These are phyloP conservation scores for Tylopilus sp. DNA, from an alignment of 768 basidiomycete species.

Conservation along the genomic window DNA sequence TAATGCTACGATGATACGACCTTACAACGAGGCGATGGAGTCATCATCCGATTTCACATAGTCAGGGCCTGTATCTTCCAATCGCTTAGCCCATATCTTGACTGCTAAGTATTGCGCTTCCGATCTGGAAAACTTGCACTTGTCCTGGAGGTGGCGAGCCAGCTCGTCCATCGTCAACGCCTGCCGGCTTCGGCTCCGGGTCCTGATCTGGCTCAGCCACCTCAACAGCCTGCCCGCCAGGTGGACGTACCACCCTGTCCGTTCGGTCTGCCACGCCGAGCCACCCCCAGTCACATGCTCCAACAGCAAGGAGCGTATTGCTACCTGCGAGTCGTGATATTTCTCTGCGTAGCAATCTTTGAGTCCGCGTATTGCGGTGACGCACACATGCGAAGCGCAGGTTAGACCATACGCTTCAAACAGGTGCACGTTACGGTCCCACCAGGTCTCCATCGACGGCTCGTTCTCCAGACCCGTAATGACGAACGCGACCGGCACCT, in stretches of 20 bases:
- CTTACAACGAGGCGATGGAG: conserved; percentile 10
- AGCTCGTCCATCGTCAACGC: conserved; percentile 19
- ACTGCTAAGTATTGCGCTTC: conserved; percentile 22
- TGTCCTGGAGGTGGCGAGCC: conserved; percentile 20
- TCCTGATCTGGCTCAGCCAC: conserved; percentile 19
- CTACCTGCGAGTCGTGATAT: conserved; percentile 33
- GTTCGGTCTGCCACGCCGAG: conserved; percentile 22
- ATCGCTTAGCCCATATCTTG: conserved; percentile 23
- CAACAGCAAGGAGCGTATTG: conserved; percentile 22
- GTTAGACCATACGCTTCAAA: conserved; percentile 28
- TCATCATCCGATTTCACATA: conserved; percentile 22
- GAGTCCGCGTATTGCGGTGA: conserved; percentile 35
- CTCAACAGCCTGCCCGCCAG: conserved; percentile 17
- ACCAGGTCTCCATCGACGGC: conserved; percentile 32
- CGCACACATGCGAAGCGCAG: conserved; percentile 35
- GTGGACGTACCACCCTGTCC: conserved; percentile 23
- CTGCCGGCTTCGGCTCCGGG: conserved; percentile 4
- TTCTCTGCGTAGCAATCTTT: conserved; percentile 21
- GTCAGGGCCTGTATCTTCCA: conserved; percentile 19
- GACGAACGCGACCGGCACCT: conserved; percentile 32
- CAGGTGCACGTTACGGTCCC: conserved; percentile 28
- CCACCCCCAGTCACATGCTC: conserved; percentile 11
- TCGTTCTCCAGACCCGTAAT: conserved; percentile 34
- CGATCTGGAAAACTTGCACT: conserved; percentile 19
- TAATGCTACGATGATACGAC: background rate